Conservation (phyloP, 164 flowering plant genomes). For the Kingdonia uniflora region DNA sequence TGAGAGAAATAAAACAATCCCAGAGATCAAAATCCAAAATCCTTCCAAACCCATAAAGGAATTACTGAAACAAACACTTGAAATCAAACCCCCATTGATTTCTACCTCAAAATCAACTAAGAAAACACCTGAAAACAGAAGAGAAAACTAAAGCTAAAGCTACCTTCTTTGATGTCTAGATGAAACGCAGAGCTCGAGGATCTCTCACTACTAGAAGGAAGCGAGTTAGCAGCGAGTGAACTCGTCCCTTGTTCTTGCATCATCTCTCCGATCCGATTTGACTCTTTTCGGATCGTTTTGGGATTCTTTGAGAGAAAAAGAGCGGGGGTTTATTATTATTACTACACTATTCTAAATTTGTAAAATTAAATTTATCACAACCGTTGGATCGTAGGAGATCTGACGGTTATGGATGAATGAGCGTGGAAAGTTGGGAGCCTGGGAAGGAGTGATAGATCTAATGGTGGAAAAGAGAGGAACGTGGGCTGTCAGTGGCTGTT, state of each 20-base stretch:
- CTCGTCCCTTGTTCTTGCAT: constrained; percentile 77
- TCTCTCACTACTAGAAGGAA: constrained; percentile 90
- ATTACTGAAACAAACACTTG: background rate
- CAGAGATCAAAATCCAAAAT: background rate
- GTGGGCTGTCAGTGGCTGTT: constrained; percentile 30
- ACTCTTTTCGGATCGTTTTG: background rate
- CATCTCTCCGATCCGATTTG: constrained; percentile 1
- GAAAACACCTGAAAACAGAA: background rate
- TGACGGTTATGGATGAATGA: constrained; percentile 16
- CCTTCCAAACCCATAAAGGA: background rate
- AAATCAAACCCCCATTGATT: no score
- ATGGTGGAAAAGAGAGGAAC: constrained; percentile 30
- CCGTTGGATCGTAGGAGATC: constrained; percentile 39
- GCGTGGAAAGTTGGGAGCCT: constrained; percentile 53
- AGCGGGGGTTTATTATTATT: constrained; percentile 40
- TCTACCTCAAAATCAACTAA: background rate
- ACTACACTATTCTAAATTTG: no score
- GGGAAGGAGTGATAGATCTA: constrained; percentile 29
- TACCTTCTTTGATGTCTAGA: constrained; percentile 78
- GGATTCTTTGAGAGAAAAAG: constrained; percentile 17
- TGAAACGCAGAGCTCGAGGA: constrained; percentile 92
- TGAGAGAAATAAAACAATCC: background rate
- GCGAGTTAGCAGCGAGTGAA: constrained; percentile 54
- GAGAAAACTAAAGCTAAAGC: background rate
- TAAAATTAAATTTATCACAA: constrained; percentile 1